Percentiles rank a stretch among this genome's conserved stretches.
Evolutionary conservation across 805 yeast species (phyloP).

Genomic region (Wickerhamiella alocasiicola): DNA sequence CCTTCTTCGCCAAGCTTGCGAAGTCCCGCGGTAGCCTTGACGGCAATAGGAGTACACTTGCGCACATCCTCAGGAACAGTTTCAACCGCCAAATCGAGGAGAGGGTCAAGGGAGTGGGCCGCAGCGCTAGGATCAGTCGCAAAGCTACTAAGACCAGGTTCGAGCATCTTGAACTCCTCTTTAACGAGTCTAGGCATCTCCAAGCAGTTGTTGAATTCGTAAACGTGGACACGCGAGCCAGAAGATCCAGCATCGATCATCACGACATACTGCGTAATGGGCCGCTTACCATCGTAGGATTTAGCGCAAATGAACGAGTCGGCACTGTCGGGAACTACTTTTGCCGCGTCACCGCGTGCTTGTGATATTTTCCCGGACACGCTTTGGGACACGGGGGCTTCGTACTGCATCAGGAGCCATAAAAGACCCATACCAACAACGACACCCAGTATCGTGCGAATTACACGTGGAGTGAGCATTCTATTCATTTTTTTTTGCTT

Average conservation of each 20-base stretch:
- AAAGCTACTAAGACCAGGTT: slow-evolving; percentile 76
- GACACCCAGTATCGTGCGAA: slow-evolving; percentile 13
- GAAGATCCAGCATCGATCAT: slow-evolving; percentile 98
- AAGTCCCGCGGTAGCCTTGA: slow-evolving; percentile 96
- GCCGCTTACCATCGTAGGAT: slow-evolving; percentile 30
- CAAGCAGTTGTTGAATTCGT: slow-evolving; percentile 76
- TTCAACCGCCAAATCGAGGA: slow-evolving; percentile 61
- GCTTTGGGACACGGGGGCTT: not conserved
- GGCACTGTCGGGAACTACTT: slow-evolving; percentile 1
- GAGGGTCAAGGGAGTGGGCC: slow-evolving; percentile 77
- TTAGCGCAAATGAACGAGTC: slow-evolving; percentile 22
- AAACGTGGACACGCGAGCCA: slow-evolving; percentile 91
- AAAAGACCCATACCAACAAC: slow-evolving; percentile 11
- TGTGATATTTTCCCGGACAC: not conserved
- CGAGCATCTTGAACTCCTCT: slow-evolving; percentile 77
- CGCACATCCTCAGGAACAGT: slow-evolving; percentile 63
- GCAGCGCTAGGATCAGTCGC: slow-evolving; percentile 74
- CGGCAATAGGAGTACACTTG: slow-evolving; percentile 84
- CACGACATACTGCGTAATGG: slow-evolving; percentile 55
- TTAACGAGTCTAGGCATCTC: slow-evolving; percentile 69
- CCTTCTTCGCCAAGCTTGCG: slow-evolving; percentile 71
- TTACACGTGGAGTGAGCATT: slow-evolving; percentile 9
- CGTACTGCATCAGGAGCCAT: slow-evolving; percentile 7
- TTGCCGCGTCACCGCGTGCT: not conserved
- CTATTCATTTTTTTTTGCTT: slow-evolving; percentile 12